Evolutionary conservation across 2,329 filamentous ascomycete species (phyloP).

Genomic region (Cladophialophora exuberans): DNA sequence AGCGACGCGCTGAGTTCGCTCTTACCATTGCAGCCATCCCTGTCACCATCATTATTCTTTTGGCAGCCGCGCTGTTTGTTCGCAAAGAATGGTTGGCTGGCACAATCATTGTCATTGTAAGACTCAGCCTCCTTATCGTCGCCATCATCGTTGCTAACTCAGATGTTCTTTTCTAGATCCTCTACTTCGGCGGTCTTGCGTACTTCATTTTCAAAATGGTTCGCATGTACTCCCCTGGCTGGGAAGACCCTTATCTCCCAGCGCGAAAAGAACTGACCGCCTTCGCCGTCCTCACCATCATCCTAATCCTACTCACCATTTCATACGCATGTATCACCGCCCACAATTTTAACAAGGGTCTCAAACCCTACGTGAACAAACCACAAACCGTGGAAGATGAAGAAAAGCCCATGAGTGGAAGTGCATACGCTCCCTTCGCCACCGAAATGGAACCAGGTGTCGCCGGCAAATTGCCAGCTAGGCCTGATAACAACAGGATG

Average conservation of each 20-base stretch:
- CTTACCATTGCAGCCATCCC: conserved; percentile 89
- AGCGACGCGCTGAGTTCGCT: conserved; percentile 72
- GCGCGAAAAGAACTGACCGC: conserved; percentile 86
- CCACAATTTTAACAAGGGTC: conserved; percentile 83
- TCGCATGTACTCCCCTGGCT: conserved; percentile 79
- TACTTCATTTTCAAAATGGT: conserved; percentile 99
- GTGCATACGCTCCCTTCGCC: conserved; percentile 29
- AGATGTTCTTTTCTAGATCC: conserved; percentile 49
- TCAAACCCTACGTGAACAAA: conserved; percentile 75
- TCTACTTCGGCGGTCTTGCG: conserved; percentile 85
- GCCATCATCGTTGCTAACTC: not conserved
- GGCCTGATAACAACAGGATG: conserved; percentile 25
- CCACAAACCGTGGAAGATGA: conserved; percentile 23
- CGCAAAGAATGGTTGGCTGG: conserved; percentile 78
- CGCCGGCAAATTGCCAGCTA: conserved; percentile 18
- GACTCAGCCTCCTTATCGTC: conserved; percentile 34
- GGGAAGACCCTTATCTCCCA: conserved; percentile 67
- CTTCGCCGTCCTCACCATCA: conserved; percentile 90
- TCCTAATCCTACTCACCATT: conserved; percentile 87
- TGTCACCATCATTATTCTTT: conserved; percentile 84
- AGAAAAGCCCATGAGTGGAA: conserved; percentile 28
- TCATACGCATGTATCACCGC: conserved; percentile 84
- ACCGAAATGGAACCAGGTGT: conserved; percentile 23
- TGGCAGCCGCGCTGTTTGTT: conserved; percentile 83
- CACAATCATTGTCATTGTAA: conserved; percentile 73